A percentile compares a stretch with the other conserved stretches of the same genome.
Evolutionary conservation across 1,139 yeast species (phyloP).

Genomic region (Debaryomyces singareniensis): DNA sequence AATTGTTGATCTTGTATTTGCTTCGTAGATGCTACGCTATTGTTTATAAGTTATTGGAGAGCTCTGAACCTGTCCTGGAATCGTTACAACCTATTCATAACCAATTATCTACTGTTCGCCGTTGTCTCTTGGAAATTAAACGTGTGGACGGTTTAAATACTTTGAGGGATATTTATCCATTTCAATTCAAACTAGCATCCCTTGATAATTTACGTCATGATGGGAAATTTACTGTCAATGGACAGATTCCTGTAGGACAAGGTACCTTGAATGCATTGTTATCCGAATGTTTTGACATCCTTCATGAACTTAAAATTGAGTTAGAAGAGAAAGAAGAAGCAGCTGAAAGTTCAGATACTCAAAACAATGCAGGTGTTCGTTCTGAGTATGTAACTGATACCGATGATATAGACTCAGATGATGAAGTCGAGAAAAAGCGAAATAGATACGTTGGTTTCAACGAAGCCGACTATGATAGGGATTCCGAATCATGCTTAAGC

Average conservation of each 20-base stretch:
- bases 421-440: slow-evolving; percentile 41
- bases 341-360: slow-evolving; percentile 9
- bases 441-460: slow-evolving; percentile 38
- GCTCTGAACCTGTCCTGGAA: slow-evolving; percentile 92
- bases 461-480: slow-evolving; percentile 44
- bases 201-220: slow-evolving; percentile 80
- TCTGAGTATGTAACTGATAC: slow-evolving; percentile 16
- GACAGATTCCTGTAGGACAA: slow-evolving; percentile 93
- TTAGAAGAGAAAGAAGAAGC: slow-evolving; percentile 60
- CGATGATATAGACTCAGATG: slow-evolving; percentile 27
- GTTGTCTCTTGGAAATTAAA: slow-evolving; percentile 83
- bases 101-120: slow-evolving; percentile 83
- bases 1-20: slow-evolving; percentile 66
- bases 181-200: slow-evolving; percentile 87
- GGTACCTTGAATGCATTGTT: slow-evolving; percentile 84
- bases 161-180: slow-evolving; percentile 86
- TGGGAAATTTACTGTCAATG: slow-evolving; percentile 85
- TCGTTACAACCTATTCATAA: slow-evolving; percentile 89
- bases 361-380: slow-evolving; percentile 11
- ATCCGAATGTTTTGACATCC: slow-evolving; percentile 90
- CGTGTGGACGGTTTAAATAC: slow-evolving; percentile 88
- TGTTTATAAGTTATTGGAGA: slow-evolving; percentile 80
- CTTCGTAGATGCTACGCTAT: slow-evolving; percentile 86
- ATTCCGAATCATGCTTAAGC: slow-evolving; percentile 25
- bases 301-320: slow-evolving; percentile 85